Conservation (phyloP, 176 grass and related monocot species). For the Zizania latifolia region DNA sequence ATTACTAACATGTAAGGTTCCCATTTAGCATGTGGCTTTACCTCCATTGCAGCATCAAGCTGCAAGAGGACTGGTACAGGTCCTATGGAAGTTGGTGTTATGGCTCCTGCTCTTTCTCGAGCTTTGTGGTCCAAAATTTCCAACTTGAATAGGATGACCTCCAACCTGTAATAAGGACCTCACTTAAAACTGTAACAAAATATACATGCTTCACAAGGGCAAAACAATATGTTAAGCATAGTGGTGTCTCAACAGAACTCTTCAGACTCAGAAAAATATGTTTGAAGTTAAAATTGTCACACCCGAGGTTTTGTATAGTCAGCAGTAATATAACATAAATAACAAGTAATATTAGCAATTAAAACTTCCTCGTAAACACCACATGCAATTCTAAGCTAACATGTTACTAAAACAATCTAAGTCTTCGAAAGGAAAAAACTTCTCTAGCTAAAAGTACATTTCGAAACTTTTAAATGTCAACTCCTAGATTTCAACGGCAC, state of each 20-base stretch:
- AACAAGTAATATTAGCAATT: neutral
- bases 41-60: slow-evolving; percentile 81
- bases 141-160: slow-evolving; percentile 85
- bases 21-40: slow-evolving; percentile 33
- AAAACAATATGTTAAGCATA: neutral
- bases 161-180: slow-evolving; percentile 53
- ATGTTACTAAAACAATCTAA: neutral
- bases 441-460: slow-evolving; percentile 1
- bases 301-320: neutral
- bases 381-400: neutral
- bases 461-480: neutral
- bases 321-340: neutral
- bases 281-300: neutral
- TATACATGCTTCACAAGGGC: neutral
- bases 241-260: neutral
- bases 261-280: neutral
- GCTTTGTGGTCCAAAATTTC: slow-evolving; percentile 92
- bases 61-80: slow-evolving; percentile 85
- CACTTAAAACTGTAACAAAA: slow-evolving; percentile 7
- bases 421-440: neutral
- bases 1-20: slow-evolving; percentile 4
- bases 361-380: neutral
- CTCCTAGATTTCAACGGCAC: neutral
- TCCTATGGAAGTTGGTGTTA: slow-evolving; percentile 66
- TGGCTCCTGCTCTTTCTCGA: slow-evolving; percentile 87